A percentile compares a stretch with the other conserved stretches of the same genome.
Evolutionary conservation across 2,329 filamentous ascomycete species (phyloP).

Genomic region (Stagonosporopsis chrysanthemi): DNA sequence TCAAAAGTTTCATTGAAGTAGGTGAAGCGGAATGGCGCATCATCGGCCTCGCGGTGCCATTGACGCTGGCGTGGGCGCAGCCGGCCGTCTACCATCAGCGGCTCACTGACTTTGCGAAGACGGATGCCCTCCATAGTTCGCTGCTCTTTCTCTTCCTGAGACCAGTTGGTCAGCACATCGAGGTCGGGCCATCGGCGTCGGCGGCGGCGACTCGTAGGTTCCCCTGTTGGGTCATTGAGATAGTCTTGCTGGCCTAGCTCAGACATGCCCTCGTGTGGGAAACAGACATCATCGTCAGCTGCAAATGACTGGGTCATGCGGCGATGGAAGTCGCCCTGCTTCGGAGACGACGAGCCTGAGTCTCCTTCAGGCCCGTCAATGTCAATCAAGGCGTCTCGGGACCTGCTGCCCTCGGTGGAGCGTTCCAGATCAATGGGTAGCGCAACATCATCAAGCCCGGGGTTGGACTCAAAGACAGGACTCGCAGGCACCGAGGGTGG

Average conservation of each 20-base stretch:
- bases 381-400: constrained; percentile 58
- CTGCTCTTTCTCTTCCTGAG: constrained; percentile 85
- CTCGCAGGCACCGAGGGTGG: constrained; percentile 68
- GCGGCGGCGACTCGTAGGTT: constrained; percentile 54
- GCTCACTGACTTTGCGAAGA: constrained; percentile 91
- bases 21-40: constrained; percentile 91
- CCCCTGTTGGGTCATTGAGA: constrained; percentile 55
- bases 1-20: constrained; percentile 99
- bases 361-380: constrained; percentile 64
- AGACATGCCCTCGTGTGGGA: constrained; percentile 79
- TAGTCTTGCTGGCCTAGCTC: constrained; percentile 82
- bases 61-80: constrained; percentile 77
- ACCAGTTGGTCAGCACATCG: constrained; percentile 85
- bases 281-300: constrained; percentile 92
- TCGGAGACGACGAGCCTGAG: constrained; percentile 34
- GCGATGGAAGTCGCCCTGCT: constrained; percentile 37
- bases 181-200: constrained; percentile 84
- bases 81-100: constrained; percentile 88
- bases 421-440: constrained; percentile 68
- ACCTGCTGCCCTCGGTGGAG: constrained; percentile 30
- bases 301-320: constrained; percentile 56
- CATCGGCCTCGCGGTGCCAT: constrained; percentile 89
- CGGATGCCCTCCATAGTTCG: constrained; percentile 78
- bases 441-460: constrained; percentile 69
- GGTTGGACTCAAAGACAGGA: constrained; percentile 61